A percentile compares a stretch with the other conserved stretches of the same genome.
Evolutionary conservation across 768 basidiomycete genomes (phyloP).

Genomic region (Lepiota brunneoincarnata): DNA sequence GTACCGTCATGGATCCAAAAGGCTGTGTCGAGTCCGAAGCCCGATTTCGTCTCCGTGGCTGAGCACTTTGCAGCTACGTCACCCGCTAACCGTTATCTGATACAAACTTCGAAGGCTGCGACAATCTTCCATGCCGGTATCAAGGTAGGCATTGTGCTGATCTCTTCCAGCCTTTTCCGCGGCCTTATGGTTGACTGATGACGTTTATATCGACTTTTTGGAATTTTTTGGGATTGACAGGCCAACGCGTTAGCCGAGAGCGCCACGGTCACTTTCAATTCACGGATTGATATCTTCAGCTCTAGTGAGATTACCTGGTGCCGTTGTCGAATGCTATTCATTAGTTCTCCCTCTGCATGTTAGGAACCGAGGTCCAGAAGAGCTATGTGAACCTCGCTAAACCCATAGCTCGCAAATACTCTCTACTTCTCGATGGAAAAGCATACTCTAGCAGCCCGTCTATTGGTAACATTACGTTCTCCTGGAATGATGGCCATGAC

Average conservation of each 20-base stretch:
- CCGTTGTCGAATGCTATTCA: neutral
- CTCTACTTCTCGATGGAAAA: slow-evolving; percentile 19
- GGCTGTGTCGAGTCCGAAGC: slow-evolving; percentile 18
- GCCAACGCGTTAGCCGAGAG: slow-evolving; percentile 27
- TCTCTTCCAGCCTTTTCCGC: neutral
- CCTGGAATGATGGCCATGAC: slow-evolving; percentile 16
- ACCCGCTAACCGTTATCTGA: slow-evolving; percentile 21
- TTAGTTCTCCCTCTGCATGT: neutral
- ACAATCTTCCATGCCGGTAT: slow-evolving; percentile 27
- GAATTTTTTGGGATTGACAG: slow-evolving; percentile 8
- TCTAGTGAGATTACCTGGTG: slow-evolving; percentile 18
- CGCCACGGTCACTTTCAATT: slow-evolving; percentile 25
- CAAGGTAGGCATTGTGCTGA: slow-evolving; percentile 17
- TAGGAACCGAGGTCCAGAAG: slow-evolving; percentile 18
- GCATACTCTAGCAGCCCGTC: slow-evolving; percentile 16
- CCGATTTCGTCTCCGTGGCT: slow-evolving; percentile 21
- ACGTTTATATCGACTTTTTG: neutral
- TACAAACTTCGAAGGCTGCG: slow-evolving; percentile 28
- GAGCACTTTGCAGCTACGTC: slow-evolving; percentile 21
- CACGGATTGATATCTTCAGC: slow-evolving; percentile 26
- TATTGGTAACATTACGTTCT: slow-evolving; percentile 25
- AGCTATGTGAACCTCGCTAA: slow-evolving; percentile 19
- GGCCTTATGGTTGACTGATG: neutral
- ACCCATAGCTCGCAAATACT: slow-evolving; percentile 25
- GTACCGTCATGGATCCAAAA: slow-evolving; percentile 24